Percentiles rank a stretch among this genome's conserved stretches.
Evolutionary conservation across 345 rosid genomes (phyloP).

Genomic region (Turnera subulata): DNA sequence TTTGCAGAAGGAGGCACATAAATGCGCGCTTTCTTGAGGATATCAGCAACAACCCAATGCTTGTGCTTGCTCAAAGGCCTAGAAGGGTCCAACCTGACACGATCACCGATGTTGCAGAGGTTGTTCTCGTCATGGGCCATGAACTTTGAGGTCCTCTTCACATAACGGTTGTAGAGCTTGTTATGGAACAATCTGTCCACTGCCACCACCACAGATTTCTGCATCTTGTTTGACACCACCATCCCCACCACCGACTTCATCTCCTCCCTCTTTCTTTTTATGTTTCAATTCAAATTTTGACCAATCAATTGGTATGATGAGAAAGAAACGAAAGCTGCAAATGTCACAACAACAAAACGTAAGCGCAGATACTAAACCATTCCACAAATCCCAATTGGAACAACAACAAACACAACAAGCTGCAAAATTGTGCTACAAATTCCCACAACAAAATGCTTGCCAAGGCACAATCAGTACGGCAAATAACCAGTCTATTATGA

Average conservation of each 20-base stretch:
- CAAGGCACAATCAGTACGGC: no score
- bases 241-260: constrained; percentile 40
- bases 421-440: no score
- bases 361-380: no score
- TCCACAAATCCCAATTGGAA: no score
- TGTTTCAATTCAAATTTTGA: no score
- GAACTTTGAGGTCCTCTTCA: constrained; percentile 91
- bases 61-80: constrained; percentile 84
- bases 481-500: no score
- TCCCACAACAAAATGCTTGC: no score
- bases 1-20: constrained; percentile 40
- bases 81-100: constrained; percentile 69
- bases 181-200: constrained; percentile 83
- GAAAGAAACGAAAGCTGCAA: no score
- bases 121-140: constrained; percentile 87
- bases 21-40: constrained; percentile 70
- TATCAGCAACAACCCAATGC: constrained; percentile 80
- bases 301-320: no score
- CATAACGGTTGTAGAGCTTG: constrained; percentile 71
- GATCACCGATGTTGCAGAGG: constrained; percentile 80
- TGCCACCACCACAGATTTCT: constrained; percentile 80
- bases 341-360: no score
- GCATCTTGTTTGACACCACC: constrained; percentile 75
- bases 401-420: no score
- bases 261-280: no score